These are phyloP conservation scores for Stellera chamaejasme DNA, from an alignment of 345 rosid genomes.

Conservation along the genomic window DNA sequence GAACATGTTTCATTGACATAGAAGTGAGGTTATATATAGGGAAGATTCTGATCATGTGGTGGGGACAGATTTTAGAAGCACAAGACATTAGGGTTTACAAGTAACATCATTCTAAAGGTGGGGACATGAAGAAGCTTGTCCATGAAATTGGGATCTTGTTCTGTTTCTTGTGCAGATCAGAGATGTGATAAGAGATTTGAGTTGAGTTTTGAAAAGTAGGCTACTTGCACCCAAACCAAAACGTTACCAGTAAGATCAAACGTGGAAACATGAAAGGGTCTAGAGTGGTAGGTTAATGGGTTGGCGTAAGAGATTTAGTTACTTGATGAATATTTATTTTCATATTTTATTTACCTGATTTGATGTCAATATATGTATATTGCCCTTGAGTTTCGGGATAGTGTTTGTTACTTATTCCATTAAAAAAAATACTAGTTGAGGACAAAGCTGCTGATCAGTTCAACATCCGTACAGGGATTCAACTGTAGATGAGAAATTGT, in stretches of 20 bases:
- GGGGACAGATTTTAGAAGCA: constrained; percentile 14
- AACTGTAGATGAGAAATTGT: too few relatives aligned
- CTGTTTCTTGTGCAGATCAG: background rate
- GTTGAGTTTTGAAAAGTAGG: constrained; percentile 24
- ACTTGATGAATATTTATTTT: constrained; percentile 6
- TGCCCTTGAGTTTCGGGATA: too few relatives aligned
- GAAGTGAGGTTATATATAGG: constrained; percentile 28
- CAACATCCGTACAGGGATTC: too few relatives aligned
- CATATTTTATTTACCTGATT: background rate
- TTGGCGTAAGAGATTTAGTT: constrained; percentile 38
- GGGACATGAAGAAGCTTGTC: background rate
- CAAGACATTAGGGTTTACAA: background rate
- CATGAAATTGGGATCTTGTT: constrained; percentile 4
- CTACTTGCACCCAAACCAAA: constrained; percentile 41
- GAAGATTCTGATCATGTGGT: background rate
- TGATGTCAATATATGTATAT: too few relatives aligned
- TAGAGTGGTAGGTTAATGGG: constrained; percentile 22
- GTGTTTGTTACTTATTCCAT: too few relatives aligned
- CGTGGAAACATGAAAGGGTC: constrained; percentile 11
- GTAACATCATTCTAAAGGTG: background rate
- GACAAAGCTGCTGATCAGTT: too few relatives aligned
- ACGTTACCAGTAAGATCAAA: constrained; percentile 30
- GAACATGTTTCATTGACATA: background rate
- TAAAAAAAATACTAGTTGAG: too few relatives aligned
- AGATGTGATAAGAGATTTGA: constrained; percentile 12